Conservation (phyloP, 331 rosid species). For the Quercus lobata region DNA sequence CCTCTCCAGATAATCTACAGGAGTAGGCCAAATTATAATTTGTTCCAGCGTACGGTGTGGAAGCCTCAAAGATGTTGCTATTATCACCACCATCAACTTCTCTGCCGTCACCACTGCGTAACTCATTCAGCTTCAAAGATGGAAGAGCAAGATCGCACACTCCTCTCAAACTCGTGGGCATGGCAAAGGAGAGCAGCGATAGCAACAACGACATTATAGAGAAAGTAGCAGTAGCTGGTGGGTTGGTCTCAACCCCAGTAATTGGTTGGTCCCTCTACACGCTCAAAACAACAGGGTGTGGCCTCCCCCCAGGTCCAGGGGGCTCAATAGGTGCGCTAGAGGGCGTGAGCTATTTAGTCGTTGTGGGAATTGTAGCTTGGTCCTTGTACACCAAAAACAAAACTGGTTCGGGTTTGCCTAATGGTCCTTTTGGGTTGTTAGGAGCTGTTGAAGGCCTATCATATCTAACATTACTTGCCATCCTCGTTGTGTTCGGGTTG, state of each 20-base stretch:
- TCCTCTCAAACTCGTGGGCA: slow-evolving; percentile 34
- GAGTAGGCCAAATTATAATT: not conserved
- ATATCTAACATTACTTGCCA: slow-evolving; percentile 52
- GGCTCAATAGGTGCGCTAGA: slow-evolving; percentile 88
- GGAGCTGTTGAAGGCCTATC: slow-evolving; percentile 93
- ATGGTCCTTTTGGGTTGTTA: slow-evolving; percentile 73
- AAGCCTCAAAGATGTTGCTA: slow-evolving; percentile 41
- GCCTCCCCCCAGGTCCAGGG: slow-evolving; percentile 89
- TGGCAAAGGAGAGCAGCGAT: slow-evolving; percentile 68
- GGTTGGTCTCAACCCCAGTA: slow-evolving; percentile 72
- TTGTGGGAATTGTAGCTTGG: slow-evolving; percentile 79
- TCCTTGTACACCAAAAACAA: slow-evolving; percentile 71
- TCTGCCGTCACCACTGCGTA: not conserved
- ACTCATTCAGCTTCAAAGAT: not conserved
- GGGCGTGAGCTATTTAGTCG: slow-evolving; percentile 79
- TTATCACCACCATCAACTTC: slow-evolving; percentile 19
- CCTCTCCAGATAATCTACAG: not conserved
- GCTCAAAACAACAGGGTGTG: slow-evolving; percentile 87
- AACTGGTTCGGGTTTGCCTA: slow-evolving; percentile 88
- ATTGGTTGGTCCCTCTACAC: slow-evolving; percentile 93
- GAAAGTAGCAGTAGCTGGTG: slow-evolving; percentile 64
- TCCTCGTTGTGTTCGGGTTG: slow-evolving; percentile 72
- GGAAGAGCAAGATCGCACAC: slow-evolving; percentile 7
- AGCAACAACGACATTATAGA: slow-evolving; percentile 31
- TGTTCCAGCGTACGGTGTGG: slow-evolving; percentile 1